Evolutionary conservation across 2,329 filamentous ascomycete species (phyloP).

Genomic region (Monilinia polystroma): DNA sequence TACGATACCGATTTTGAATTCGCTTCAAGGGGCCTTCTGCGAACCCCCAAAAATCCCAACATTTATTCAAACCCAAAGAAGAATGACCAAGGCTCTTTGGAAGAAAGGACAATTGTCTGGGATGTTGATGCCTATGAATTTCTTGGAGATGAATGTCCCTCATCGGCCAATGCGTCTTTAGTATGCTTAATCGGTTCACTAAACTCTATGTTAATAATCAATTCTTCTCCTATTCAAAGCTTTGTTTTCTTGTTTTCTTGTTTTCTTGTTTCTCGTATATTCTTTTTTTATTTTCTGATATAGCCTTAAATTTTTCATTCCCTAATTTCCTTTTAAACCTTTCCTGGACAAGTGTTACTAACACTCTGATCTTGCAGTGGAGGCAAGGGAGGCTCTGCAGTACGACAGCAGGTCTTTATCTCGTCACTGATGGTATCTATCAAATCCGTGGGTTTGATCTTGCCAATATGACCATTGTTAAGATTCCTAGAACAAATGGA

Average conservation of each 20-base stretch:
- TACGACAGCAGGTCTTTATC: constrained; percentile 41
- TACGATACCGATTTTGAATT: neutral
- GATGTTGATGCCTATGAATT: constrained; percentile 41
- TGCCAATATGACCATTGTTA: constrained; percentile 45
- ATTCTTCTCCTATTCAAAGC: too few relatives aligned
- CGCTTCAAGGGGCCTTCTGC: neutral
- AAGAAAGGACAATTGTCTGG: constrained; percentile 33
- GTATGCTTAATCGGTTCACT: too few relatives aligned
- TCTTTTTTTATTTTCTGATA: too few relatives aligned
- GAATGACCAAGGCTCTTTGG: neutral
- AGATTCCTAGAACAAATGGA: constrained; percentile 38
- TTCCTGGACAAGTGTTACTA: too few relatives aligned
- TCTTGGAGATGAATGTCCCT: constrained; percentile 34
- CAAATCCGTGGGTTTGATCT: constrained; percentile 46
- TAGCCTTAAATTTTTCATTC: too few relatives aligned
- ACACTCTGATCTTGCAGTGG: constrained; percentile 32
- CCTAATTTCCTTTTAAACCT: too few relatives aligned
- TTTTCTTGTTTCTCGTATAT: too few relatives aligned
- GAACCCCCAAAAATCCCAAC: neutral
- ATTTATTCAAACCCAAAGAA: neutral
- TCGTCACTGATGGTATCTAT: constrained; percentile 43
- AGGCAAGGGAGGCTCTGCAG: constrained; percentile 40
- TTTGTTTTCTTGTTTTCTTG: too few relatives aligned
- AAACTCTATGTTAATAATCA: too few relatives aligned
- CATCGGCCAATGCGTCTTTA: constrained; percentile 39